These are phyloP conservation scores for Sclerotiophoma versabilis DNA, from an alignment of 2,329 filamentous ascomycete species.

Conservation along the genomic window DNA sequence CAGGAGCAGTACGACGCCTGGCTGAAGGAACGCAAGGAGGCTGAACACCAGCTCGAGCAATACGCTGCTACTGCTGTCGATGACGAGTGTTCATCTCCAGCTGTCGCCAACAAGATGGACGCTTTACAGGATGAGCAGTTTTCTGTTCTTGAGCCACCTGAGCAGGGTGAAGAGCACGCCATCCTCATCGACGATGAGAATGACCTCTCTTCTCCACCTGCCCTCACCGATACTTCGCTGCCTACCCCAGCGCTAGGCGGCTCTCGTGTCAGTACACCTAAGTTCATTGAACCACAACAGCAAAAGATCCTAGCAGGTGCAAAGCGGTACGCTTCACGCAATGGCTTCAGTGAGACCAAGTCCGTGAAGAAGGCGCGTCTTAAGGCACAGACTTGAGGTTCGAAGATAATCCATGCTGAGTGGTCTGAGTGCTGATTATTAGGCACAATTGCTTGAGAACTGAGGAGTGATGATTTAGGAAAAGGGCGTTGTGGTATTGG, in stretches of 20 bases:
- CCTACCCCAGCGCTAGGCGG: slow-evolving; percentile 30
- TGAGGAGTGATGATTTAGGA: neutral
- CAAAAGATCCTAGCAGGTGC: neutral
- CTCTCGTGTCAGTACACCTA: slow-evolving; percentile 35
- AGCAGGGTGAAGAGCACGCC: slow-evolving; percentile 5
- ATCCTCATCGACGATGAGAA: slow-evolving; percentile 21
- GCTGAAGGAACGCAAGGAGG: slow-evolving; percentile 27
- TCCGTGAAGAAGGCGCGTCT: slow-evolving; percentile 25
- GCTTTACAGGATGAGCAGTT: neutral
- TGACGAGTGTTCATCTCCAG: neutral
- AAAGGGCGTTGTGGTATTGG: neutral
- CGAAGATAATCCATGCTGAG: slow-evolving; percentile 3
- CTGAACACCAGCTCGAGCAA: slow-evolving; percentile 23
- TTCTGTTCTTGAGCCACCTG: neutral
- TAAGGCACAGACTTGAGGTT: slow-evolving; percentile 10
- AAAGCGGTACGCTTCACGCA: slow-evolving; percentile 11
- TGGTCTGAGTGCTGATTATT: neutral
- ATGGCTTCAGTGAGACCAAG: slow-evolving; percentile 10
- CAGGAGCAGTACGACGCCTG: slow-evolving; percentile 33
- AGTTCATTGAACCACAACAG: slow-evolving; percentile 4
- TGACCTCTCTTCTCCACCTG: slow-evolving; percentile 29
- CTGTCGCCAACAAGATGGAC: neutral
- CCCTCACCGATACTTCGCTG: slow-evolving; percentile 37
- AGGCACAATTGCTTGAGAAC: neutral
- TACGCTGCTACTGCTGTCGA: slow-evolving; percentile 7